phyloP scores from a whole-genome alignment of 2,329 filamentous ascomycete genomes.

The Fusarium torulosum region DNA sequence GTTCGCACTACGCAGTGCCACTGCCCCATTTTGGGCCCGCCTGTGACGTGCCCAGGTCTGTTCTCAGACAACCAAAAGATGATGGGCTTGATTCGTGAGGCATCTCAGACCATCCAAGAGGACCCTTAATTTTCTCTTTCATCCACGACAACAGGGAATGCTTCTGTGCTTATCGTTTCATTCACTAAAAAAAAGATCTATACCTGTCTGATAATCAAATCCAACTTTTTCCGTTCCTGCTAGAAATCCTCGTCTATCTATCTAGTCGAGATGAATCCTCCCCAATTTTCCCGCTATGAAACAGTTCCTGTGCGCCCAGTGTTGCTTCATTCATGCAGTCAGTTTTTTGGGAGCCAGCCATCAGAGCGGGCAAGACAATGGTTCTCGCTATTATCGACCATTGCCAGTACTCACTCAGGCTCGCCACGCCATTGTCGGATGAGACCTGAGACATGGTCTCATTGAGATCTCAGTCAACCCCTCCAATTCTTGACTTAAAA shows the following conservation, averaged over 20 bases:
- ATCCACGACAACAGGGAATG: background rate
- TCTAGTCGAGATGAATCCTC: conserved; percentile 23
- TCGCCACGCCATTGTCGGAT: conserved; percentile 20
- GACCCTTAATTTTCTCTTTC: conserved; percentile 12
- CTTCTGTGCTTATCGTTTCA: conserved; percentile 29
- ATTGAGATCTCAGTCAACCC: conserved; percentile 16
- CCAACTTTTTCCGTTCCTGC: conserved; percentile 39
- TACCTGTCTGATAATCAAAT: conserved; percentile 34
- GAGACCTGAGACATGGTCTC: conserved; percentile 34
- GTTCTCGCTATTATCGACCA: conserved; percentile 20
- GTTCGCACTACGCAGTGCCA: conserved; percentile 13
- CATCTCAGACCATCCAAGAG: conserved; percentile 6
- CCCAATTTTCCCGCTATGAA: conserved; percentile 30
- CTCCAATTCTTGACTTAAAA: conserved; percentile 13
- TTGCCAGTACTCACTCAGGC: conserved; percentile 17
- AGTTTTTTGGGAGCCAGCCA: conserved; percentile 8
- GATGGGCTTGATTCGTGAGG: conserved; percentile 6
- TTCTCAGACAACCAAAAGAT: conserved; percentile 17
- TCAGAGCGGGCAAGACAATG: conserved; percentile 32
- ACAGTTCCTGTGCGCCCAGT: conserved; percentile 38
- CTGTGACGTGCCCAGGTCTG: conserved; percentile 21
- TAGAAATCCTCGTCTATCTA: conserved; percentile 36
- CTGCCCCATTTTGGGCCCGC: conserved; percentile 17
- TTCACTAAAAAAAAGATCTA: conserved; percentile 30
- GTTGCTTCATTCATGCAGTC: conserved; percentile 35